Conservation (phyloP, 163 green algal species). For the Scenedesmus sp. region DNA sequence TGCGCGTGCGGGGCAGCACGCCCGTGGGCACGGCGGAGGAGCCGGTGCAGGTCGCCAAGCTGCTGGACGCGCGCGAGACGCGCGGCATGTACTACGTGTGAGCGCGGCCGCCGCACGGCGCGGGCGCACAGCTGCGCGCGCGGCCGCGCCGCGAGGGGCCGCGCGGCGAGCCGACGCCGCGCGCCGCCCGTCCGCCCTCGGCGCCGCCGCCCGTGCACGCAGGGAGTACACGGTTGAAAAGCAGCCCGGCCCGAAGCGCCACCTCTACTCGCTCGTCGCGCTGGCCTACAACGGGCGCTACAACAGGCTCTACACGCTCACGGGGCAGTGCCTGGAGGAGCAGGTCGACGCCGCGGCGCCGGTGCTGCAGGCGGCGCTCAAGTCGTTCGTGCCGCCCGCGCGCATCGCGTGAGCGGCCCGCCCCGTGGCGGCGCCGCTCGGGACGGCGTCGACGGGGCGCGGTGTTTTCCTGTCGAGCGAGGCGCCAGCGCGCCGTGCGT, state of each 20-base stretch:
- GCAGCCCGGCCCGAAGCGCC: slow-evolving; percentile 45
- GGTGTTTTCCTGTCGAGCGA: too few species aligned
- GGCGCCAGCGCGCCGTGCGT: too few species aligned
- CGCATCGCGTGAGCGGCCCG: neutral
- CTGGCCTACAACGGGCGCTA: slow-evolving; percentile 54
- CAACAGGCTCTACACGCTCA: slow-evolving; percentile 46
- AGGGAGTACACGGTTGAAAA: slow-evolving; percentile 71
- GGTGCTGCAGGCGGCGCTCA: slow-evolving; percentile 20
- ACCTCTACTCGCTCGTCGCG: slow-evolving; percentile 56
- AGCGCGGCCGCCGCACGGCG: too few species aligned
- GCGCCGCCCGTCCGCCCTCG: too few species aligned
- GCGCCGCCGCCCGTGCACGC: neutral
- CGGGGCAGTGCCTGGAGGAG: slow-evolving; percentile 43
- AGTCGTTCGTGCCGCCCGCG: slow-evolving; percentile 31
- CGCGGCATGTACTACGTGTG: slow-evolving; percentile 65
- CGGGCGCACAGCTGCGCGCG: too few species aligned
- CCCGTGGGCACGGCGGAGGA: neutral
- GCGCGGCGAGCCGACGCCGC: too few species aligned
- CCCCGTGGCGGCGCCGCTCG: too few species aligned
- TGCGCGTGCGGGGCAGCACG: slow-evolving; percentile 17
- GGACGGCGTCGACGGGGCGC: too few species aligned
- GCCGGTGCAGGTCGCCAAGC: slow-evolving; percentile 62
- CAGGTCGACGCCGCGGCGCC: slow-evolving; percentile 16
- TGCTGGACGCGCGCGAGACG: slow-evolving; percentile 66
- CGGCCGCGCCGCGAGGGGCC: too few species aligned